These are phyloP conservation scores for Symbiodinium natans DNA, from an alignment of 73 alveolate species.

Conservation along the genomic window DNA sequence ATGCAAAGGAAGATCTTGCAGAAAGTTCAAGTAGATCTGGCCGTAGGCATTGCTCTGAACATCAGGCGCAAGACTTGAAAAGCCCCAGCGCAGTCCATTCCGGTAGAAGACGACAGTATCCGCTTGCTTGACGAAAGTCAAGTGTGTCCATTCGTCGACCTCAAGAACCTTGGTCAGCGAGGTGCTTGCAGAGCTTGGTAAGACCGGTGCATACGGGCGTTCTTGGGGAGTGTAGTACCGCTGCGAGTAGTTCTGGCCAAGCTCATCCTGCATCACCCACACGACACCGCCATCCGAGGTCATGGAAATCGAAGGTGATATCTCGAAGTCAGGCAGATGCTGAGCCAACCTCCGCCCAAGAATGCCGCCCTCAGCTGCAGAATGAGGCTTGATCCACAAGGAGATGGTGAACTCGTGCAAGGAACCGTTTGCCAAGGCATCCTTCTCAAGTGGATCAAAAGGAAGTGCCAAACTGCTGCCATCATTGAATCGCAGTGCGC, in stretches of 20 bases:
- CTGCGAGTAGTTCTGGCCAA: constrained; percentile 24
- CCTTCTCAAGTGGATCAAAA: not conserved
- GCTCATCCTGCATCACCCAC: constrained; percentile 39
- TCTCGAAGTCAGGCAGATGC: constrained; percentile 29
- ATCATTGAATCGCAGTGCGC: constrained; percentile 51
- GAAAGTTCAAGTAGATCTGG: not conserved
- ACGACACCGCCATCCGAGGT: not conserved
- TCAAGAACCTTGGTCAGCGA: constrained; percentile 32
- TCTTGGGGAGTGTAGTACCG: not conserved
- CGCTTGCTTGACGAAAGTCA: constrained; percentile 61
- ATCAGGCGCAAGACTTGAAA: constrained; percentile 41
- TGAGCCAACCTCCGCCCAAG: constrained; percentile 54
- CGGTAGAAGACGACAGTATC: constrained; percentile 49
- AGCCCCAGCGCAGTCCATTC: constrained; percentile 59
- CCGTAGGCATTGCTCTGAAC: not conserved
- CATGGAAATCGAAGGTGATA: constrained; percentile 23
- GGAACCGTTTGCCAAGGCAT: constrained; percentile 3
- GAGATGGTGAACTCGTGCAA: constrained; percentile 53
- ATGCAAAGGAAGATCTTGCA: constrained; percentile 15
- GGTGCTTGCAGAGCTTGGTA: constrained; percentile 23
- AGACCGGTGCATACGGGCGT: not conserved
- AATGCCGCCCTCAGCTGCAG: constrained; percentile 22
- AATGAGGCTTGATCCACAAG: constrained; percentile 54
- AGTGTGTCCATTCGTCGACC: constrained; percentile 40
- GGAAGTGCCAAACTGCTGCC: not conserved